These are phyloP conservation scores for Lachnellula occidentalis DNA, from an alignment of 2,329 filamentous ascomycete species.

Conservation along the genomic window DNA sequence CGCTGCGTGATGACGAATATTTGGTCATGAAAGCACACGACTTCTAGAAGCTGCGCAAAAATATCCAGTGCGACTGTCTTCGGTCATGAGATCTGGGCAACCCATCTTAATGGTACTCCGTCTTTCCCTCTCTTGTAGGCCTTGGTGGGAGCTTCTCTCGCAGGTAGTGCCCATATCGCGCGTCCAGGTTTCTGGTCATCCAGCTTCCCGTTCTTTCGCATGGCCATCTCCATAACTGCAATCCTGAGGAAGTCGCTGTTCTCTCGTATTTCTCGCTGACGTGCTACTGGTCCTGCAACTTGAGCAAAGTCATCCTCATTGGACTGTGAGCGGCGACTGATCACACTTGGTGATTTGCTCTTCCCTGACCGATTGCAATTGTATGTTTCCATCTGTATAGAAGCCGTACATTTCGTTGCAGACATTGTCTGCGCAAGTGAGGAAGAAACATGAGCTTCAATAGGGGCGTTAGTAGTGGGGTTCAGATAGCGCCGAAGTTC, in stretches of 20 bases:
- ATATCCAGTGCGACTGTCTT: neutral
- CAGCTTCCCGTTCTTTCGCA: slow-evolving; percentile 61
- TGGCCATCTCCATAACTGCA: slow-evolving; percentile 67
- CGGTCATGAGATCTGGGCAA: slow-evolving; percentile 30
- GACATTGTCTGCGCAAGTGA: slow-evolving; percentile 33
- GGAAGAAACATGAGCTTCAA: slow-evolving; percentile 35
- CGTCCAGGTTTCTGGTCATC: slow-evolving; percentile 61
- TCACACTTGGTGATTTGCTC: slow-evolving; percentile 34
- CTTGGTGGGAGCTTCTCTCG: slow-evolving; percentile 49
- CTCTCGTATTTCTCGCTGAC: slow-evolving; percentile 63
- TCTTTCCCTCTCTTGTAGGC: slow-evolving; percentile 52
- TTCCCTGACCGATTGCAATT: slow-evolving; percentile 34
- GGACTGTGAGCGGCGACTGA: slow-evolving; percentile 26
- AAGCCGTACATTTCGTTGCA: slow-evolving; percentile 51
- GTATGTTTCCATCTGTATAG: slow-evolving; percentile 69
- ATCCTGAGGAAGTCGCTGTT: slow-evolving; percentile 67
- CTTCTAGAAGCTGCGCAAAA: neutral
- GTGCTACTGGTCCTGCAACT: slow-evolving; percentile 39
- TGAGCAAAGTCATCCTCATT: slow-evolving; percentile 30
- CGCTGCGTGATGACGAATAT: neutral
- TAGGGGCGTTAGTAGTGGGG: slow-evolving; percentile 48
- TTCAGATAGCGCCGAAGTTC: slow-evolving; percentile 64
- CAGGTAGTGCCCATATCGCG: slow-evolving; percentile 63
- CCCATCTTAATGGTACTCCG: slow-evolving; percentile 56
- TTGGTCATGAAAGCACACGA: neutral